Evolutionary conservation across 2,329 filamentous ascomycete genomes (phyloP), one percentile per base, ranked within the genome.

Genomic region (Phaeosphaeriaceae sp.): DNA sequence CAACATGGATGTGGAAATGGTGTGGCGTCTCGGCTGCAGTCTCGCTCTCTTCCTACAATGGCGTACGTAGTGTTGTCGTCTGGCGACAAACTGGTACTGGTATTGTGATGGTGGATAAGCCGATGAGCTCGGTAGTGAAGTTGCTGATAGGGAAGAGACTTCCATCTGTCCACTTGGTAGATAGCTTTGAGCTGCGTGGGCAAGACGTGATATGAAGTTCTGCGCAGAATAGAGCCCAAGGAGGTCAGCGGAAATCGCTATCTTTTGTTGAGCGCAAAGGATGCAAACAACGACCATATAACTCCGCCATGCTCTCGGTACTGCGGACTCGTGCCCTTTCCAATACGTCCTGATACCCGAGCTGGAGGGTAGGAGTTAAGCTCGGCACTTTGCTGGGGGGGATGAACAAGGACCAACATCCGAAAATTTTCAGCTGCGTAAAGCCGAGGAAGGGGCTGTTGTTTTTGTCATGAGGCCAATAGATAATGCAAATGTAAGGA

Each of bases 101-200:
- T 52, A 56, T 41, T 50, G 46, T 47, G 56, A 56, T 51, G 63
- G 42, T 44, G 59, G 58, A 46, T 52, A 52, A 60, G 58, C 55
- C 37, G 58, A 50, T n/a, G 54, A 47, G 49, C 37, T 56, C 29
- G 57, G 51, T 44, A 61, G 48, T 48, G 57, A 38, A 46, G 56
- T 52, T 58, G 63, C 49, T 61, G 65, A 64, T 56, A 61, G 54
- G 51, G 61, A 61, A 61, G 55, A 36, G 40, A 53, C 52, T 62
- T 72, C 68, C 70, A 71, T 72, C 62, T 71, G 68, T 60, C 68
- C 70, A 68, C 61, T 67, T 67, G 63, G 59, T 63, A 11, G 48
- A 63, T 58, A 64, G 63, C 57, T 55, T 53, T 58, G 53, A 54
- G 58, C 50, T 54, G 46, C 56, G 49, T 54, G 57, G 60, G 58